Percentiles rank a stretch among this genome's conserved stretches.
These are phyloP conservation scores for Magnolia kwangsiensis DNA, from an alignment of 164 flowering plant genomes.

Conservation along the genomic window DNA sequence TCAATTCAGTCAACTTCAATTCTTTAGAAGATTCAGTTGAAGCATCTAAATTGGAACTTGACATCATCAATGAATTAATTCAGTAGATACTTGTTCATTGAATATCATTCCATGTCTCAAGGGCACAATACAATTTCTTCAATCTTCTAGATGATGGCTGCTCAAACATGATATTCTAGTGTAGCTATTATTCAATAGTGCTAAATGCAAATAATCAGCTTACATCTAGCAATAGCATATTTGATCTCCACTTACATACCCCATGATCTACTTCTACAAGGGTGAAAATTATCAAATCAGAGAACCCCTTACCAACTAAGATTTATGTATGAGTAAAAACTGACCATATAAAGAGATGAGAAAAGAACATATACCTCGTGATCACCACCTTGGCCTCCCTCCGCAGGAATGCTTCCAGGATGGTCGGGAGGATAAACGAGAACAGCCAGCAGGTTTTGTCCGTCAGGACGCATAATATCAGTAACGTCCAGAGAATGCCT, in stretches of 20 bases:
- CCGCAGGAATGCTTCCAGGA: constrained; percentile 82
- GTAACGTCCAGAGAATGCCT: constrained; percentile 89
- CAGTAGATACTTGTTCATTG: too few relatives aligned
- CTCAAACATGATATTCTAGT: too few relatives aligned
- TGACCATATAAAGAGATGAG: background rate
- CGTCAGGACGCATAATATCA: constrained; percentile 64
- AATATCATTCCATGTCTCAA: too few relatives aligned
- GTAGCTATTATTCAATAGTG: background rate
- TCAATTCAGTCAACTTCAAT: too few relatives aligned
- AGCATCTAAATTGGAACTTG: too few relatives aligned
- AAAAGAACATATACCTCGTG: constrained; percentile 68
- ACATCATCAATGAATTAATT: too few relatives aligned
- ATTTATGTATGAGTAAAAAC: background rate
- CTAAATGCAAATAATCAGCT: background rate
- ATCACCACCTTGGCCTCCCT: constrained; percentile 99
- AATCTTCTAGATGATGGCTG: too few relatives aligned
- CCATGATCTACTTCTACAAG: background rate
- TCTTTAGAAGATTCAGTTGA: too few relatives aligned
- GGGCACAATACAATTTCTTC: too few relatives aligned
- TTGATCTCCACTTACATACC: background rate
- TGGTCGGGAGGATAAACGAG: constrained; percentile 92
- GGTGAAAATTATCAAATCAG: background rate
- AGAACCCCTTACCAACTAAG: background rate
- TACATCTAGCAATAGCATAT: background rate
- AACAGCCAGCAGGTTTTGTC: constrained; percentile 81